A percentile compares a stretch with the other conserved stretches of the same genome.
Evolutionary conservation across 2,329 filamentous ascomycete species (phyloP).

Genomic region (Rhexocercosporidium sp.): DNA sequence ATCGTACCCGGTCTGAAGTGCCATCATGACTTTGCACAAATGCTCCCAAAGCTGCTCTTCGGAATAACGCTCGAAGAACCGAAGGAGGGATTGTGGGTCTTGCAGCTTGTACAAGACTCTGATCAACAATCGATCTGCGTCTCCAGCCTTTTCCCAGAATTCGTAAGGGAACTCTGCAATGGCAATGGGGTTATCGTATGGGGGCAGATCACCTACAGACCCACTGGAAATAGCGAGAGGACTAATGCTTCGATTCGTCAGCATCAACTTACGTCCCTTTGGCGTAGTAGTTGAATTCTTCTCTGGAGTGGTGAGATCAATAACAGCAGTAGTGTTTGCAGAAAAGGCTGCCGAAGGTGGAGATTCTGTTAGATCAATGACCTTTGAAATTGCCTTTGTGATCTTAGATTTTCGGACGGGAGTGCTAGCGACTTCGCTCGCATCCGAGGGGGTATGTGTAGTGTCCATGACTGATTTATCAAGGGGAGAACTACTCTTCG

Average conservation of each 20-base stretch:
- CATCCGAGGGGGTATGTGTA: no score
- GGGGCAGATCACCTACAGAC: slow-evolving; percentile 21
- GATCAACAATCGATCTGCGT: slow-evolving; percentile 48
- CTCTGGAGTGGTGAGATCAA: slow-evolving; percentile 5
- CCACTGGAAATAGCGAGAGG: background rate
- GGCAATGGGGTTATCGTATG: slow-evolving; percentile 29
- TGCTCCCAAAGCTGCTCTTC: slow-evolving; percentile 19
- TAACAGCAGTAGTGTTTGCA: background rate
- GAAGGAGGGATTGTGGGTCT: slow-evolving; percentile 15
- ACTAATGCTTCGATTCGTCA: background rate
- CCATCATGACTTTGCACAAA: slow-evolving; percentile 25
- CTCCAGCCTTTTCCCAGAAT: slow-evolving; percentile 30
- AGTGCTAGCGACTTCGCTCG: background rate
- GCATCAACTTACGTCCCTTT: background rate
- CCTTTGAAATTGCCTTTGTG: slow-evolving; percentile 2
- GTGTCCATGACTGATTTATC: background rate
- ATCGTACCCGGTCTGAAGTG: background rate
- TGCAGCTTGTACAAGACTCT: slow-evolving; percentile 46
- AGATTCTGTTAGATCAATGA: slow-evolving; percentile 32
- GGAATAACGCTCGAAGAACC: slow-evolving; percentile 23
- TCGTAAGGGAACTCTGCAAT: slow-evolving; percentile 32
- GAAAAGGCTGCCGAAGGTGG: background rate
- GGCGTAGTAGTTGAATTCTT: background rate
- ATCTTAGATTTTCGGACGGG: background rate
- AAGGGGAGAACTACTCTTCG: background rate